Evolutionary conservation across 148 eudicot genomes (phyloP).

Genomic region (Vaccinium corymbosum): DNA sequence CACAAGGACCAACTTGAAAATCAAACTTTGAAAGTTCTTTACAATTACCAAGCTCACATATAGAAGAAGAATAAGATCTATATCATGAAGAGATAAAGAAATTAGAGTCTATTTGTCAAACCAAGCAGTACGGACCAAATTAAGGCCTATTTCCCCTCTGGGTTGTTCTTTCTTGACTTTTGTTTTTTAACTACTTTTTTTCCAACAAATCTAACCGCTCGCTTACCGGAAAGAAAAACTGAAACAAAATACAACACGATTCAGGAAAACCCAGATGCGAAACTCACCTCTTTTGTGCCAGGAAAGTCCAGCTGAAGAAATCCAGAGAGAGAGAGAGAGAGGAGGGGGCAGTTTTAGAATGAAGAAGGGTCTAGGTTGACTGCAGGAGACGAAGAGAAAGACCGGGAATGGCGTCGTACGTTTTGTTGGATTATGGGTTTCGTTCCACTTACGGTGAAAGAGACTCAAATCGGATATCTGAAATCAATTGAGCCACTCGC

Average conservation of each 20-base stretch:
- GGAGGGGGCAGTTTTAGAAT: background rate
- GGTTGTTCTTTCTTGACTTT: background rate
- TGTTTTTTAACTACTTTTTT: background rate
- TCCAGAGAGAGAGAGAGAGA: background rate
- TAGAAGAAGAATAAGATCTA: background rate
- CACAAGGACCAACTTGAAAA: background rate
- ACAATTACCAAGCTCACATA: background rate
- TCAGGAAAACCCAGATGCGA: background rate
- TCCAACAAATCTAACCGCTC: background rate
- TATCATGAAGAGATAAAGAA: background rate
- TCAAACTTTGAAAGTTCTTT: background rate
- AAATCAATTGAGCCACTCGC: too few relatives aligned
- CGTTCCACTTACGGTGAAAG: background rate
- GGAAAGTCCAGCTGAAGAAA: constrained; percentile 1
- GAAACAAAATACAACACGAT: background rate
- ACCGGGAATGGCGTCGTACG: background rate
- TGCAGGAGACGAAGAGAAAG: background rate
- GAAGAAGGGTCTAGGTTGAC: background rate
- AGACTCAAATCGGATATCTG: too few relatives aligned
- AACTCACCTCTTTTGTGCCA: background rate
- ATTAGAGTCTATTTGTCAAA: background rate
- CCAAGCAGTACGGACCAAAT: background rate
- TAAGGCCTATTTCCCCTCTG: background rate
- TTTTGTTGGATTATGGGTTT: background rate
- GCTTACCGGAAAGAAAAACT: background rate